These are phyloP conservation scores for Monosporozyma aquatica DNA, from an alignment of 805 yeast species.

Conservation along the genomic window DNA sequence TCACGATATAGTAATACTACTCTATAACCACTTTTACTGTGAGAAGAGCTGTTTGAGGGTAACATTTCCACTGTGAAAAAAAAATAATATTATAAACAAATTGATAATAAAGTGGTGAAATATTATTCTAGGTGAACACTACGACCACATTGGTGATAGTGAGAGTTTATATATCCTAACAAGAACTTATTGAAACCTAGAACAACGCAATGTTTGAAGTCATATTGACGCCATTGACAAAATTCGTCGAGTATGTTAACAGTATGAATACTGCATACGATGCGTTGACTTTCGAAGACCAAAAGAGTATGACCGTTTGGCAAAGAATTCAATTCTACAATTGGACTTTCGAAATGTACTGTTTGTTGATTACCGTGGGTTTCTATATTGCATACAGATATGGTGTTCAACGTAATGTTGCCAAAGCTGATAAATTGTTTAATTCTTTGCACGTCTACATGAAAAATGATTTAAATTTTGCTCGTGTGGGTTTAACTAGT, in stretches of 20 bases:
- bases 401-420: constrained; percentile 54
- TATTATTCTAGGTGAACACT: not conserved
- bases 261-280: constrained; percentile 26
- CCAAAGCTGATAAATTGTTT: constrained; percentile 46
- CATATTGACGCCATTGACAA: constrained; percentile 4
- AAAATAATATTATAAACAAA: too few species aligned
- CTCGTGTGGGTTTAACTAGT: constrained; percentile 43
- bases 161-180: too few species aligned
- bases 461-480: constrained; percentile 49
- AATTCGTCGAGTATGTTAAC: constrained; percentile 11
- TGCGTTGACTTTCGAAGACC: constrained; percentile 37
- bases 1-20: too few species aligned
- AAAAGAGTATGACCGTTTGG: constrained; percentile 46
- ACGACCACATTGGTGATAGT: too few species aligned
- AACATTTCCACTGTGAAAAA: too few species aligned
- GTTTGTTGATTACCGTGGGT: constrained; percentile 41
- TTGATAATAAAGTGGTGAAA: constrained; percentile 2
- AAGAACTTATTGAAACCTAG: not conserved
- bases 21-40: too few species aligned
- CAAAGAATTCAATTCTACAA: constrained; percentile 54
- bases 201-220: constrained; percentile 3
- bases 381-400: constrained; percentile 43
- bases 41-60: too few species aligned
- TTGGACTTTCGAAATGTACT: constrained; percentile 67
- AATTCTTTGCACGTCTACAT: constrained; percentile 43